Percentiles rank a stretch among this genome's conserved stretches.
phyloP scores from a whole-genome alignment of 2,329 filamentous ascomycete genomes.

The Phialophora macrospora region DNA sequence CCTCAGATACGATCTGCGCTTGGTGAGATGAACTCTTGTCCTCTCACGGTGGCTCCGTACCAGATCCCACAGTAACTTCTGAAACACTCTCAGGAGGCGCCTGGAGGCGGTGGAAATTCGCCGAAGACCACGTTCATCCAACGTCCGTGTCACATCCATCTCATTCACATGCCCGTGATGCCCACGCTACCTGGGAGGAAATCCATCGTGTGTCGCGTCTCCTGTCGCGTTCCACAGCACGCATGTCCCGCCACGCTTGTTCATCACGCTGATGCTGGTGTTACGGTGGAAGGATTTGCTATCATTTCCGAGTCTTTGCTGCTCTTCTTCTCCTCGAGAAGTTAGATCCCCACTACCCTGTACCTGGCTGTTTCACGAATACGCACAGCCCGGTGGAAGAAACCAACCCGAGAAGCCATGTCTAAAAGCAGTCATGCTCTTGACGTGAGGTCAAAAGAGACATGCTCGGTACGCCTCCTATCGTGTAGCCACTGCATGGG shows the following conservation, averaged over 20 bases:
- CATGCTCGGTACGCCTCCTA: not conserved
- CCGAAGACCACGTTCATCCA: constrained; percentile 10
- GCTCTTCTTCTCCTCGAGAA: constrained; percentile 1
- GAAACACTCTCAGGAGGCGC: constrained; percentile 24
- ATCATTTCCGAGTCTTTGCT: not conserved
- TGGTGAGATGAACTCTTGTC: not conserved
- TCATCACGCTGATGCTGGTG: not conserved
- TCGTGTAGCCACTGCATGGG: not conserved
- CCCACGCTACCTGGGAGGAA: not conserved
- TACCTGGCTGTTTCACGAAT: not conserved
- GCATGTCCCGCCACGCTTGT: not conserved
- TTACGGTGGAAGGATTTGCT: not conserved
- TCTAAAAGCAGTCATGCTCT: not conserved
- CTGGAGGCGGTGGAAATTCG: constrained; percentile 23
- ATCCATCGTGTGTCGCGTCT: not conserved
- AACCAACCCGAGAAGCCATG: not conserved
- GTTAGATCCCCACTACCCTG: constrained; percentile 3
- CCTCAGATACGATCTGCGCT: constrained; percentile 6
- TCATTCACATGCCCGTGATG: not conserved
- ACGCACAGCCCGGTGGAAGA: constrained; percentile 9
- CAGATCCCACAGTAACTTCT: constrained; percentile 12
- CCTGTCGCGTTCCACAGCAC: constrained; percentile 12
- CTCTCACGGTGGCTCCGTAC: not conserved
- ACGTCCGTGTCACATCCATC: not conserved
- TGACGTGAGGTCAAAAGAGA: not conserved